A percentile compares a stretch with the other conserved stretches of the same genome.
Conservation (phyloP, 169 alveolate genomes). For the Cryptosporidium bovis region DNA sequence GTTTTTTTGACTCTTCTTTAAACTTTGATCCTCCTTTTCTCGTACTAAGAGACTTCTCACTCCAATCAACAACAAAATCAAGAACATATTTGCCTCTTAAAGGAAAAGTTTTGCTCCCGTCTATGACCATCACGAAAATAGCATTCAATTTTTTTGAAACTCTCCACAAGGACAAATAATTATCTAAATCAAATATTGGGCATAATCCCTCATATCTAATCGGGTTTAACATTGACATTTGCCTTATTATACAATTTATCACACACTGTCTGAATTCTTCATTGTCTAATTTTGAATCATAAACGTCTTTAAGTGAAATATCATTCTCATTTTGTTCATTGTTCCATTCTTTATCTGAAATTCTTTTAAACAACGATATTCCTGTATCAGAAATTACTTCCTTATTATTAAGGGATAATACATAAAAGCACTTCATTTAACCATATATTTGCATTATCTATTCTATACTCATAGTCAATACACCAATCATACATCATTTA, state of each 20-base stretch:
- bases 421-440: constrained; percentile 52
- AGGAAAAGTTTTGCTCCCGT: constrained; percentile 4
- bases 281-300: constrained; percentile 17
- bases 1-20: too few relatives aligned
- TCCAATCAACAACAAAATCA: constrained; percentile 64
- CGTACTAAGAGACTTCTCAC: constrained; percentile 10
- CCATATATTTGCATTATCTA: too few relatives aligned
- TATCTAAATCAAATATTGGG: neutral
- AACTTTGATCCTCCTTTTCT: too few relatives aligned
- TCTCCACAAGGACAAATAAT: constrained; percentile 37
- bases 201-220: constrained; percentile 65
- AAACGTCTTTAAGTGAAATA: constrained; percentile 19
- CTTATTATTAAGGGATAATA: constrained; percentile 5
- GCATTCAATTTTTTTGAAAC: constrained; percentile 14
- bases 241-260: constrained; percentile 26
- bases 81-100: constrained; percentile 31
- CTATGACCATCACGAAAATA: constrained; percentile 32
- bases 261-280: constrained; percentile 60
- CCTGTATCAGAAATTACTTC: constrained; percentile 40
- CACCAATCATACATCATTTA: too few relatives aligned
- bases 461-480: too few relatives aligned
- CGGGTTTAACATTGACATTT: constrained; percentile 37
- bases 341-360: neutral
- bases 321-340: neutral
- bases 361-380: constrained; percentile 9